Conservation (phyloP, 2,329 filamentous ascomycete species). For the Didymellaceae sp. region DNA sequence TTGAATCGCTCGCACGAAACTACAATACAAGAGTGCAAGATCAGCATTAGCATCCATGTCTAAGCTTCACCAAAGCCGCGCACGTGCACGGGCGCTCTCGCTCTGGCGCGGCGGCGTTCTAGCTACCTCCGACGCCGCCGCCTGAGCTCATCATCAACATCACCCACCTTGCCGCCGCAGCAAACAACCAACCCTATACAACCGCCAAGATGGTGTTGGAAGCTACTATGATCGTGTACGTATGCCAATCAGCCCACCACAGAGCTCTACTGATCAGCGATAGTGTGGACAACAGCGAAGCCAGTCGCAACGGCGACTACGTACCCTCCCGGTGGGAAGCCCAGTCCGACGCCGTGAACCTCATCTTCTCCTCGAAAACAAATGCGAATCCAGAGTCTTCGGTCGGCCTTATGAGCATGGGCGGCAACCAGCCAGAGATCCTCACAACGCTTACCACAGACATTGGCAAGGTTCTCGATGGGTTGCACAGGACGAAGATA, state of each 20-base stretch:
- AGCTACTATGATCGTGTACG: slow-evolving; percentile 93
- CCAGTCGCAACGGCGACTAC: slow-evolving; percentile 94
- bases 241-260: background rate
- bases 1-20: too few relatives aligned
- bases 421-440: slow-evolving; percentile 94
- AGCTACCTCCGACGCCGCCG: slow-evolving; percentile 29
- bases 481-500: slow-evolving; percentile 85
- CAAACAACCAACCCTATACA: slow-evolving; percentile 13
- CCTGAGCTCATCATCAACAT: slow-evolving; percentile 30
- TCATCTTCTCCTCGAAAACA: slow-evolving; percentile 95
- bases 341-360: slow-evolving; percentile 91
- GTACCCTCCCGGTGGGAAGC: slow-evolving; percentile 93
- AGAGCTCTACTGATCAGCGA: slow-evolving; percentile 26
- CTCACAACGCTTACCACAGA: slow-evolving; percentile 95
- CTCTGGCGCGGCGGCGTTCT: slow-evolving; percentile 17
- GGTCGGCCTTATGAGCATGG: slow-evolving; percentile 98
- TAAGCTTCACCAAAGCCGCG: slow-evolving; percentile 6
- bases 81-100: slow-evolving; percentile 8
- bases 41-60: too few relatives aligned
- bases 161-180: slow-evolving; percentile 17
- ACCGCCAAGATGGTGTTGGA: slow-evolving; percentile 88
- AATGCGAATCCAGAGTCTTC: slow-evolving; percentile 95
- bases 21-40: too few relatives aligned
- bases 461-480: slow-evolving; percentile 89
- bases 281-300: slow-evolving; percentile 97